These are phyloP conservation scores for Tricholomella constricta DNA, from an alignment of 768 basidiomycete genomes.

Conservation along the genomic window DNA sequence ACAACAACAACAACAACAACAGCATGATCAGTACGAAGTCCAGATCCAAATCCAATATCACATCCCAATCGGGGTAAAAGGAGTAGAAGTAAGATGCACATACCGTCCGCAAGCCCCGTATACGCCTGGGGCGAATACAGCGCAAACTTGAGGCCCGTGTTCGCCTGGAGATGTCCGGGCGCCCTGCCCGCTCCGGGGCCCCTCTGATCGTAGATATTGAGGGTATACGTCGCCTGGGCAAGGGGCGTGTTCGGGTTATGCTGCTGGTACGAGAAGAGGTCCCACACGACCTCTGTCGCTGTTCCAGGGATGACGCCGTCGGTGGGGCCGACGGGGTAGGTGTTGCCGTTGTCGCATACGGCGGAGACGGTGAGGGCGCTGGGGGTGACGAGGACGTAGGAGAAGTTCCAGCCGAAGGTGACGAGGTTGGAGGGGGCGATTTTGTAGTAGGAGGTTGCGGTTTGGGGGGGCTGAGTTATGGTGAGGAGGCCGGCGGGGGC, in stretches of 20 bases:
- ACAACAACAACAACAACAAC: constrained; percentile 13
- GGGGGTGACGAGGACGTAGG: constrained; percentile 69
- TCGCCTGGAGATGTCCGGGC: constrained; percentile 69
- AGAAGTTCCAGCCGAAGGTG: constrained; percentile 93
- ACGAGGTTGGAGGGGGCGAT: constrained; percentile 72
- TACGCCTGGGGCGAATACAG: constrained; percentile 79
- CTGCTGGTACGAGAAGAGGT: constrained; percentile 74
- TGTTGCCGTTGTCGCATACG: constrained; percentile 83
- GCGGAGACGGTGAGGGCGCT: constrained; percentile 80
- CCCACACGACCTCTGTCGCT: constrained; percentile 78
- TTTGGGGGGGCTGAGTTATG: constrained; percentile 81
- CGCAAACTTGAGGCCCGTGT: constrained; percentile 75
- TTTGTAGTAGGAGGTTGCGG: constrained; percentile 86
- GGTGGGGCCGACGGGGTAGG: constrained; percentile 84
- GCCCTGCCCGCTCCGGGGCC: constrained; percentile 61
- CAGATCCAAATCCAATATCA: background rate
- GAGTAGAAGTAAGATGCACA: constrained; percentile 20
- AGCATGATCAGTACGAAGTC: constrained; percentile 37
- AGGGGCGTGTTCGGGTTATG: constrained; percentile 62
- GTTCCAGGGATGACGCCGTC: constrained; percentile 71
- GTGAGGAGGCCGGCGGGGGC: constrained; percentile 66
- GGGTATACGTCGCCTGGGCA: constrained; percentile 73
- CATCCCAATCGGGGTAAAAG: too few species aligned
- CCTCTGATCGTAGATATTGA: constrained; percentile 81
- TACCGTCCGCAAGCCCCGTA: constrained; percentile 60